These are phyloP conservation scores for Metarhizium guizhouense DNA, from an alignment of 2,329 filamentous ascomycete genomes.

Conservation along the genomic window DNA sequence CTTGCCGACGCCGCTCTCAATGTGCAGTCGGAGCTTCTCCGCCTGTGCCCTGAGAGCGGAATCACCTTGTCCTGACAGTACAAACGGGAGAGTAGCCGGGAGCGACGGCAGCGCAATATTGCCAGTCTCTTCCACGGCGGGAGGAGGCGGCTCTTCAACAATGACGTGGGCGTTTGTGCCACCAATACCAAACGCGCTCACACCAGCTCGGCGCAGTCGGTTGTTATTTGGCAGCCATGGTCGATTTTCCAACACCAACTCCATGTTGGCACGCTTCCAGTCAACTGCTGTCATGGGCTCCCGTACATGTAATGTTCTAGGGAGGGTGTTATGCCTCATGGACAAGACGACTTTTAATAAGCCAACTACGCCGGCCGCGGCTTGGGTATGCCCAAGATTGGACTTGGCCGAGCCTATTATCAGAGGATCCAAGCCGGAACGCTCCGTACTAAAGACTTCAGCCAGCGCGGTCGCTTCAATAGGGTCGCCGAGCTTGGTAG, in stretches of 20 bases:
- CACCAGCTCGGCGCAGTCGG: constrained; percentile 27
- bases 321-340: constrained; percentile 20
- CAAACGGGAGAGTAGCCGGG: too few species aligned
- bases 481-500: not conserved
- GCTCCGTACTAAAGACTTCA: not conserved
- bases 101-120: too few species aligned
- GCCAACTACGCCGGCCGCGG: constrained; percentile 48
- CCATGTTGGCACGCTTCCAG: constrained; percentile 5
- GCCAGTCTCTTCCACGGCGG: too few species aligned
- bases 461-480: not conserved
- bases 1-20: too few species aligned
- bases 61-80: too few species aligned
- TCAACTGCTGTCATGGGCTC: constrained; percentile 8
- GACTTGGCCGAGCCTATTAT: constrained; percentile 52
- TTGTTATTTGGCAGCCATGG: too few species aligned
- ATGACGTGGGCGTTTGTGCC: constrained; percentile 39
- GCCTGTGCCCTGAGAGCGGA: too few species aligned
- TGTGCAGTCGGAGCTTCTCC: too few species aligned
- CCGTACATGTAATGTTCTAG: constrained; percentile 21
- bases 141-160: constrained; percentile 11
- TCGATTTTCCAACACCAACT: constrained; percentile 5
- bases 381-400: constrained; percentile 55
- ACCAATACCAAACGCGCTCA: constrained; percentile 42
- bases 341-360: constrained; percentile 44
- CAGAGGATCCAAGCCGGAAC: not conserved